A percentile compares a stretch with the other conserved stretches of the same genome.
These are phyloP conservation scores for Flaveria sonorensis DNA, from an alignment of 129 eudicot species.

Conservation along the genomic window DNA sequence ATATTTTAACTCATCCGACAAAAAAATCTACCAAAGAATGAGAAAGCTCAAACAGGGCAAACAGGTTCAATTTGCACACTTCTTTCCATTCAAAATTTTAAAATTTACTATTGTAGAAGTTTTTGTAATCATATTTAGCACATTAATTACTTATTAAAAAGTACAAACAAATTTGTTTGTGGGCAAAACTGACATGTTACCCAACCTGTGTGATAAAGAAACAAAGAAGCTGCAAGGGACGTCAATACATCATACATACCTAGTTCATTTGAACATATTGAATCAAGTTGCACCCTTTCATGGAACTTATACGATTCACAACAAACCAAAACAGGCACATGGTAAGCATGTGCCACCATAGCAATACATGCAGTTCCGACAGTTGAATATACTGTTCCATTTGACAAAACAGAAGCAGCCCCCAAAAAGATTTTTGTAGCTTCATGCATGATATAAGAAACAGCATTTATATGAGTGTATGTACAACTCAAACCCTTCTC, in stretches of 20 bases:
- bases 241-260: conserved; percentile 49
- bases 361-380: conserved; percentile 92
- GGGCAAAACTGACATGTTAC: neutral
- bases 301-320: conserved; percentile 97
- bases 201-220: conserved; percentile 7
- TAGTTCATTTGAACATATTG: conserved; percentile 89
- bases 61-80: neutral
- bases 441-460: conserved; percentile 92
- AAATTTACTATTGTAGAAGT: neutral
- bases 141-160: neutral
- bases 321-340: conserved; percentile 83
- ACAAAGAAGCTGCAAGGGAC: conserved; percentile 10
- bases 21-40: conserved; percentile 27
- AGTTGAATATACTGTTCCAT: conserved; percentile 86
- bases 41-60: neutral
- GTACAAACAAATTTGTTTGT: neutral
- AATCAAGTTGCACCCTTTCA: conserved; percentile 92
- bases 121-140: neutral
- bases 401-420: conserved; percentile 85
- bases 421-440: conserved; percentile 79
- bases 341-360: conserved; percentile 89
- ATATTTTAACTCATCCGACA: neutral
- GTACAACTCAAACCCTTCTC: conserved; percentile 80
- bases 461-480: conserved; percentile 83
- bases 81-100: neutral